Conservation (phyloP, 192 early-diverging fungal genomes). For the Backusella luteola region DNA sequence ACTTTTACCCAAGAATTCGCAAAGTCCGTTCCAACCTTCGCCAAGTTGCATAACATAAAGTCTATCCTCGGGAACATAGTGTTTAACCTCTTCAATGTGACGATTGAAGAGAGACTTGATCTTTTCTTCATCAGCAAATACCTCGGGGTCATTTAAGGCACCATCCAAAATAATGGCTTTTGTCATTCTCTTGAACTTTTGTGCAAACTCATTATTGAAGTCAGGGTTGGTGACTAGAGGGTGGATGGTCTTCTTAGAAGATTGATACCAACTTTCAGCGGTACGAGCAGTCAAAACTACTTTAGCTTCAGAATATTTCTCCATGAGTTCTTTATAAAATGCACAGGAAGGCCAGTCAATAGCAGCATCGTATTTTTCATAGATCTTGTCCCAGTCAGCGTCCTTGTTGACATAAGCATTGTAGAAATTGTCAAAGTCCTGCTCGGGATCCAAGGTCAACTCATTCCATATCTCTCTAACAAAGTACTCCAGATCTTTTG, state of each 20-base stretch:
- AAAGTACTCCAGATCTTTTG: no score
- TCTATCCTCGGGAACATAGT: slow-evolving; percentile 17
- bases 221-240: neutral
- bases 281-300: slow-evolving; percentile 19
- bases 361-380: slow-evolving; percentile 17
- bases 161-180: neutral
- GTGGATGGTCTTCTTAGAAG: slow-evolving; percentile 9
- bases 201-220: no score
- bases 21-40: slow-evolving; percentile 25
- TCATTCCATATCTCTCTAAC: no score
- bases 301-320: slow-evolving; percentile 24
- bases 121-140: neutral
- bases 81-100: slow-evolving; percentile 19
- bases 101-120: neutral
- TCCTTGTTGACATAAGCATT: slow-evolving; percentile 6
- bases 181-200: neutral
- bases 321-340: slow-evolving; percentile 24
- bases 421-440: neutral
- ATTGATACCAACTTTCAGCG: slow-evolving; percentile 23
- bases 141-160: neutral
- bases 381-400: slow-evolving; percentile 18
- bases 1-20: slow-evolving; percentile 19
- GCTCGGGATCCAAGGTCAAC: slow-evolving; percentile 11
- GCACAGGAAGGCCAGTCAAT: slow-evolving; percentile 20
- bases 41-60: slow-evolving; percentile 19